phyloP scores from a whole-genome alignment of 306 rosid species.

The Pyrus communis region DNA sequence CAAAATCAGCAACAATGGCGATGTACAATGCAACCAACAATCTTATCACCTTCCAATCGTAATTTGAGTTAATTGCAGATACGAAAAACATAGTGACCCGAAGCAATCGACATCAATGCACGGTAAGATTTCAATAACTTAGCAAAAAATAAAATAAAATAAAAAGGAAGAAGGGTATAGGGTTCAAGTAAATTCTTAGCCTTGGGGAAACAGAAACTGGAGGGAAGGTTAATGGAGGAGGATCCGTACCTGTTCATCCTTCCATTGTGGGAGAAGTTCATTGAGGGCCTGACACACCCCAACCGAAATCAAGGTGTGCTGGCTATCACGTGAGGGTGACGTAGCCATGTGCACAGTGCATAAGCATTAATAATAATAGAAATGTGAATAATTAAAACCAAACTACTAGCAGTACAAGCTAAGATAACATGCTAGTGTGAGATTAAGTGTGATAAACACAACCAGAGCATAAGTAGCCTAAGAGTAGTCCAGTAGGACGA shows the following conservation, averaged over 20 bases:
- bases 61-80: neutral
- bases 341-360: no score
- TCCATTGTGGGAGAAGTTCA: constrained; percentile 45
- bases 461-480: no score
- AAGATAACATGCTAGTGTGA: no score
- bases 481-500: no score
- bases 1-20: neutral
- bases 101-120: neutral
- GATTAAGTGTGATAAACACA: no score
- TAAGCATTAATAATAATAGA: no score
- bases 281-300: no score
- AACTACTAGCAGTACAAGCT: no score
- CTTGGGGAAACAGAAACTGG: neutral
- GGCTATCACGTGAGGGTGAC: no score
- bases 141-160: neutral
- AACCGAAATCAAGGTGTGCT: no score
- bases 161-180: neutral
- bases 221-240: neutral
- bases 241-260: constrained; percentile 55
- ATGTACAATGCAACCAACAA: neutral
- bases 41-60: neutral
- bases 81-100: neutral
- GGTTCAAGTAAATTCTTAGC: neutral
- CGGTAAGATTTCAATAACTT: neutral
- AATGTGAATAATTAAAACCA: no score